Evolutionary conservation across 2,329 filamentous ascomycete species (phyloP).

Genomic region (Lecanicillium sp.): DNA sequence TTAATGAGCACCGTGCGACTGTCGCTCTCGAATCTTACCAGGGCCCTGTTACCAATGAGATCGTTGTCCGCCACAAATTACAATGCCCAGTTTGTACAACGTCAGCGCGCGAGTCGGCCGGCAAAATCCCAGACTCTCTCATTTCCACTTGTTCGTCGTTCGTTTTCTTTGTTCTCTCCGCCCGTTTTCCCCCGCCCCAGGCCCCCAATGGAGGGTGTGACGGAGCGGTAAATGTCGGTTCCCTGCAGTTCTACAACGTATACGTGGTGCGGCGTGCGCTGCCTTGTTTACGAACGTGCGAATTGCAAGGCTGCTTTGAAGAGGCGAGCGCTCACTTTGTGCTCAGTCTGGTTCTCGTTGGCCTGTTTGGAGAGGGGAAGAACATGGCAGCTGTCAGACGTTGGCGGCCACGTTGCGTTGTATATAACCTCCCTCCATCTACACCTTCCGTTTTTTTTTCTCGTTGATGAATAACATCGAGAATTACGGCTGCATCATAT

Average conservation of each 20-base stretch:
- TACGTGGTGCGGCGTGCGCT: too few species aligned
- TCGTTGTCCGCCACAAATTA: background rate
- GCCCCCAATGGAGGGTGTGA: background rate
- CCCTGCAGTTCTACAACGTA: background rate
- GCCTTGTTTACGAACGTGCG: too few species aligned
- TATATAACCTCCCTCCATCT: background rate
- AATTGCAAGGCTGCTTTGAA: too few species aligned
- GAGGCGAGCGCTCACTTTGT: too few species aligned
- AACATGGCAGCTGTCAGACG: background rate
- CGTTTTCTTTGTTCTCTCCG: too few species aligned
- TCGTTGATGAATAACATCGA: too few species aligned
- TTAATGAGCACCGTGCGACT: background rate
- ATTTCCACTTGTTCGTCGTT: too few species aligned
- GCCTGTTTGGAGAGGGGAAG: too few species aligned
- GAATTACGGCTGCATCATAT: too few species aligned
- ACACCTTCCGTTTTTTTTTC: background rate
- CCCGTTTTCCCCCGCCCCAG: too few species aligned
- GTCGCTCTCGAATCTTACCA: background rate
- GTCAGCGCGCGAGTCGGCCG: background rate
- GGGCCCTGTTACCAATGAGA: background rate
- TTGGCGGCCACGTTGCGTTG: background rate
- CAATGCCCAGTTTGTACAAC: background rate
- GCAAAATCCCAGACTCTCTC: too few species aligned
- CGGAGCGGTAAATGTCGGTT: background rate
- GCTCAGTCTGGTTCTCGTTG: too few species aligned